phyloP scores from a whole-genome alignment of 768 basidiomycete species.

The Phlebiopsis gigantea region DNA sequence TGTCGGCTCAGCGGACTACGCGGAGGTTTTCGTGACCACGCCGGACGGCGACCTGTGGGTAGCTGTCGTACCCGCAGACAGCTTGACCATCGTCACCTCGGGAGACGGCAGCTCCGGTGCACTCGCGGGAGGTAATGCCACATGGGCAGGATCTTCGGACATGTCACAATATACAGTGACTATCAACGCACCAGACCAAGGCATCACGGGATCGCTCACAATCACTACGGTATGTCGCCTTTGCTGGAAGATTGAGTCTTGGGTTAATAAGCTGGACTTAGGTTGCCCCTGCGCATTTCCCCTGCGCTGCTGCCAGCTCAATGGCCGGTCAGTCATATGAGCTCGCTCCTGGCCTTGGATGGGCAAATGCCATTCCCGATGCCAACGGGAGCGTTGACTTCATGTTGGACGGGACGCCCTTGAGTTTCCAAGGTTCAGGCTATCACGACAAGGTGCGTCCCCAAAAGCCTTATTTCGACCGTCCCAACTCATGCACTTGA shows the following conservation, averaged over 20 bases:
- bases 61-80: conserved; percentile 3
- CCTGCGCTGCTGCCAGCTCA: conserved; percentile 1
- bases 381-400: conserved; percentile 8
- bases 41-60: neutral
- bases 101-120: conserved; percentile 9
- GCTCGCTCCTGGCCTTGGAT: conserved; percentile 4
- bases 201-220: conserved; percentile 4
- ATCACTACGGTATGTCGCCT: conserved; percentile 1
- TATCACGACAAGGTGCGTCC: conserved; percentile 13
- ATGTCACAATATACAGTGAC: conserved; percentile 8
- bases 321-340: conserved; percentile 4
- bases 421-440: conserved; percentile 5
- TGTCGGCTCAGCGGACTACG: conserved; percentile 6
- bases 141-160: conserved; percentile 10
- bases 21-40: neutral
- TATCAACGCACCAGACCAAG: conserved; percentile 7
- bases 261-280: neutral
- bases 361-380: conserved; percentile 13
- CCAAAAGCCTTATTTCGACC: neutral
- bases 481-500: neutral
- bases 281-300: conserved; percentile 13
- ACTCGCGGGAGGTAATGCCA: neutral
- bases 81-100: conserved; percentile 2
- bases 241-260: neutral
- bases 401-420: neutral